These are phyloP conservation scores for Mycena latifolia DNA, from an alignment of 768 basidiomycete species.

Conservation along the genomic window DNA sequence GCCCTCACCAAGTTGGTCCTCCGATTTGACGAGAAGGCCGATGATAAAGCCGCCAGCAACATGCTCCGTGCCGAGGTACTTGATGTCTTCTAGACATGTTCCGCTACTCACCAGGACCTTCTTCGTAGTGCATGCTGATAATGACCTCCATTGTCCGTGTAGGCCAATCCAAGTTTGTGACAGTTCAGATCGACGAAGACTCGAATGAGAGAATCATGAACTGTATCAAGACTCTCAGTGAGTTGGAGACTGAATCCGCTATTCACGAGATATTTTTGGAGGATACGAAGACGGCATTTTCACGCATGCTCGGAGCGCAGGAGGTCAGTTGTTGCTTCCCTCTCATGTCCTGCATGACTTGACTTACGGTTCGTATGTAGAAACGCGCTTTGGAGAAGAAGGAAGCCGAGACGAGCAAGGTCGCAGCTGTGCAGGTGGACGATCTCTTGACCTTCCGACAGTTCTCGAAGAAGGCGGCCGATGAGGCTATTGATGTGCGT, in stretches of 20 bases:
- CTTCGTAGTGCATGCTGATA: slow-evolving; percentile 80
- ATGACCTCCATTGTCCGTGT: slow-evolving; percentile 98
- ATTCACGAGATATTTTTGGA: slow-evolving; percentile 82
- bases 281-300: slow-evolving; percentile 92
- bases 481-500: slow-evolving; percentile 81
- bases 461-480: slow-evolving; percentile 91
- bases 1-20: slow-evolving; percentile 93
- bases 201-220: slow-evolving; percentile 96
- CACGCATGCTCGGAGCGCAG: slow-evolving; percentile 95
- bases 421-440: slow-evolving; percentile 88
- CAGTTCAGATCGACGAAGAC: slow-evolving; percentile 98
- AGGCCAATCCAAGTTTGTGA: slow-evolving; percentile 95
- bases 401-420: slow-evolving; percentile 78
- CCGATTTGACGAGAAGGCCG: slow-evolving; percentile 70
- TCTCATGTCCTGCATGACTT: neutral
- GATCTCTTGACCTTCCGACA: slow-evolving; percentile 94
- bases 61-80: slow-evolving; percentile 87
- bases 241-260: slow-evolving; percentile 68
- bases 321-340: slow-evolving; percentile 66
- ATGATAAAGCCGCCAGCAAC: slow-evolving; percentile 66
- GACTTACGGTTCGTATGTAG: slow-evolving; percentile 58
- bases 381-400: slow-evolving; percentile 94
- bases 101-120: neutral
- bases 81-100: slow-evolving; percentile 2
- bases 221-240: slow-evolving; percentile 94